Evolutionary conservation across 768 basidiomycete species (phyloP), one percentile per base, ranked within the genome.

Genomic region (Boletellus emodensis): DNA sequence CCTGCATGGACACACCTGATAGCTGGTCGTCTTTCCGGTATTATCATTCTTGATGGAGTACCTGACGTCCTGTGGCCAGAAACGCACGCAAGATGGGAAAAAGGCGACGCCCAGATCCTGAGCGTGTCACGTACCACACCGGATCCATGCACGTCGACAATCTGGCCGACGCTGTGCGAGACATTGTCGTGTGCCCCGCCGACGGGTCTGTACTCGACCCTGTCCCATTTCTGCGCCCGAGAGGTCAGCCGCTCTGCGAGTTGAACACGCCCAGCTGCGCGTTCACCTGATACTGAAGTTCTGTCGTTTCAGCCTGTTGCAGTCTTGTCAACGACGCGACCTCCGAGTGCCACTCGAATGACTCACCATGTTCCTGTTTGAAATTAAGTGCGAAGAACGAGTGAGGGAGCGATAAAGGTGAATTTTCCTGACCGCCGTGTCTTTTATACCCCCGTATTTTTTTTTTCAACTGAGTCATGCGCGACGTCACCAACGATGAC

Each of bases 191-290:
- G 18, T 8, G 44, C 56, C 18, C 72, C 75, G 10, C 75, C 75
- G 30, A 75, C 68, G 36, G 71, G 72, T 44, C 72, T 66, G 51
- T 76, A 77, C 55, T 75, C 73, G 55, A 77, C 71, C 50, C 60
- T 69, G 53, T 77, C 72, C 46, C 73, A 74, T 51, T 64, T 55
- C 71, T 69, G 24, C 3, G 3, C 2, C 30, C n/a, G 10, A 12
- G 15, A 35, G 11, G 30, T 62, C n/a, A 62, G 49, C 8, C 10
- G 14, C 8, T 2, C 12, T 1, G 6, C 7, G n/a, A 10, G 7
- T 7, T 3, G 0, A 24, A 6, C 18, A 6, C 30, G 3, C 12
- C 22, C 15, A 15, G 14, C 15, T 4, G 14, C 14, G 4, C 0
- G 2, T 3, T 47, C 35, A 71, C 66, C 64, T 64, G 52, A 35